These are phyloP conservation scores for Melaleuca quinquenervia DNA, from an alignment of 345 rosid species.

Conservation along the genomic window DNA sequence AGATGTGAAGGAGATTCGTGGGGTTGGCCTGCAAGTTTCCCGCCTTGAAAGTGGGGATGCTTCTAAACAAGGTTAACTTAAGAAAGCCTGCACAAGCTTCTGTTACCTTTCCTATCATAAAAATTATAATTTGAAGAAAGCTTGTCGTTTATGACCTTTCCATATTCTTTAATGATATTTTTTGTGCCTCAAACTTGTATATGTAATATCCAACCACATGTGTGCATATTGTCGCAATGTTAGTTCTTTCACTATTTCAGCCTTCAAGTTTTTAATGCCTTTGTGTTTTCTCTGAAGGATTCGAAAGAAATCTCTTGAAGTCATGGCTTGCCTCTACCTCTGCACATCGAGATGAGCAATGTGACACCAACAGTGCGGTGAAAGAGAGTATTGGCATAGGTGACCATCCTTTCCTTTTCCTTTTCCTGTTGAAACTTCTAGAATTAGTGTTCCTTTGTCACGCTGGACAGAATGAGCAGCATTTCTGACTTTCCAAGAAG, in stretches of 20 bases:
- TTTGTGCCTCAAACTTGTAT: background rate
- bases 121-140: background rate
- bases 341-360: slow-evolving; percentile 17
- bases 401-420: slow-evolving; percentile 6
- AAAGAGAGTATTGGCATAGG: slow-evolving; percentile 24
- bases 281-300: slow-evolving; percentile 18
- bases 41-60: slow-evolving; percentile 67
- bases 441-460: background rate
- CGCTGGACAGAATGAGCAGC: background rate
- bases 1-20: slow-evolving; percentile 85
- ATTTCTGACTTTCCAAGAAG: background rate
- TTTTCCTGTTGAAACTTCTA: background rate
- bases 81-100: background rate
- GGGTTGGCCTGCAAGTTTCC: slow-evolving; percentile 94
- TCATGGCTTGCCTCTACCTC: slow-evolving; percentile 66
- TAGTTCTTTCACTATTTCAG: background rate
- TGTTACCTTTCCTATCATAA: background rate
- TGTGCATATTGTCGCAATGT: background rate
- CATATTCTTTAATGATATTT: background rate
- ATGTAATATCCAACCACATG: background rate
- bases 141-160: background rate
- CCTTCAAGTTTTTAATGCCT: background rate
- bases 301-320: slow-evolving; percentile 37
- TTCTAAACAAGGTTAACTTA: slow-evolving; percentile 42
- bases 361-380: slow-evolving; percentile 5